phyloP scores from a whole-genome alignment of 2,329 filamentous ascomycete genomes.

The Aspergillus sp. region DNA sequence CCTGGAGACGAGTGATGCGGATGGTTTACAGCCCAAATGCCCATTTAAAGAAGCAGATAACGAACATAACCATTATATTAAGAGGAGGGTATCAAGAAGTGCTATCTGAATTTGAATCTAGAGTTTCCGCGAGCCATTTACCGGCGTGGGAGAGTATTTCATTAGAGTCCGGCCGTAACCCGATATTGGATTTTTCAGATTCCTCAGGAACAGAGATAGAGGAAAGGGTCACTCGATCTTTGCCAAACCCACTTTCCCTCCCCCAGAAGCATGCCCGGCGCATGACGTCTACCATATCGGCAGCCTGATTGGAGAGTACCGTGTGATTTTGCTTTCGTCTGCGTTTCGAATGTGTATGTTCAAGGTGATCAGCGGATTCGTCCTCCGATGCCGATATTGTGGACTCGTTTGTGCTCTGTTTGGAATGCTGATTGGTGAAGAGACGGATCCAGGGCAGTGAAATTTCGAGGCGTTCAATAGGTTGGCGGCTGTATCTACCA shows the following conservation, averaged over 20 bases:
- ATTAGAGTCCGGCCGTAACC: no score
- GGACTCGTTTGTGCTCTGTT: neutral
- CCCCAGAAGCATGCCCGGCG: conserved; percentile 46
- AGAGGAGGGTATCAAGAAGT: neutral
- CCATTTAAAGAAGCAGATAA: no score
- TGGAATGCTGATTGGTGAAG: conserved; percentile 12
- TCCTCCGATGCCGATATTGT: neutral
- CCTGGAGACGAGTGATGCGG: no score
- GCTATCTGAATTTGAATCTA: neutral
- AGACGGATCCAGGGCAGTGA: conserved; percentile 35
- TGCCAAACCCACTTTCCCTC: conserved; percentile 38
- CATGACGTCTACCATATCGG: conserved; percentile 44
- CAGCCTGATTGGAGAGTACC: conserved; percentile 37
- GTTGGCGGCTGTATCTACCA: conserved; percentile 16
- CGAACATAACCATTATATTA: neutral
- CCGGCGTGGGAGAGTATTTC: neutral
- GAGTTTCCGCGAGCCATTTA: neutral
- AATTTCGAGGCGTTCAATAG: conserved; percentile 27
- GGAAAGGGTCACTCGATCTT: conserved; percentile 33
- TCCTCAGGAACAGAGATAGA: neutral
- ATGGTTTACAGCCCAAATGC: no score
- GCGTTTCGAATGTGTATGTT: neutral
- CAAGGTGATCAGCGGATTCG: neutral
- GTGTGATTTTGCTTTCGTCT: conserved; percentile 13
- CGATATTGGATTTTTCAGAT: no score